Base-by-base conservation (phyloP, 352 stramenopile species). In the Globisporangium middletonii region DNA sequence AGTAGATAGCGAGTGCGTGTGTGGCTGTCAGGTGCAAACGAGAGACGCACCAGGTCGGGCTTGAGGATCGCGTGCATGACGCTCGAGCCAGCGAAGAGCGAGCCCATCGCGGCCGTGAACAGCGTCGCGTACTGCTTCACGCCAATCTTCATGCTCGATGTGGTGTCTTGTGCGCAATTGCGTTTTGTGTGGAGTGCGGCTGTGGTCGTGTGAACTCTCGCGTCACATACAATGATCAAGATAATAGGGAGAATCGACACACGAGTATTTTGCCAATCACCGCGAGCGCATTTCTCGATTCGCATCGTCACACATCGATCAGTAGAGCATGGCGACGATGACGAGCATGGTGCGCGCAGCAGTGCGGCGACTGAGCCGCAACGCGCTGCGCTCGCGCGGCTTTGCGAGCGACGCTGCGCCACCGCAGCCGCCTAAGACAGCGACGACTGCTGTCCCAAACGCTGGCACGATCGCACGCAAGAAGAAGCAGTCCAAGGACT, bases 31-130 rank as follows among this genome's bases (percentile, higher is more conserved):
- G 8, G 13, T 16, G 41, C 11, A 18, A 18, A 48, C 4, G 16
- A 26, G 19, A 18, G 38, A 72, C 77, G 50, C 69, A 92, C 82
- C 46, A 94, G 63, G 43, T 94, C 84, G 4, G 84, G 84, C 61
- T 94, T 82, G 49, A 94, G 77, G 35, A 94, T 69, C 12, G 70
- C 71, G 64, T 94, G 84, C 82, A 94, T 94, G 65, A 79, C 73
- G 65, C 73, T 88, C 35, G 84, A 94, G 35, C 84, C 84, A 7
- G 84, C 82, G 59, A 94, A 91, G 57, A 94, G 76, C 55, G 84
- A 89, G 61, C 78, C 79, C 59, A 94, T 68, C n/a, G 78, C 79
- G 53, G 72, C 74, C 37, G 68, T 64, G 55, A 92, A 86, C 62
- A 94, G 72, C 57, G 77, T 64, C 41, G 78, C 57, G 64, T 94